phyloP scores from a whole-genome alignment of 345 rosid species.

The Arabis hirsuta region DNA sequence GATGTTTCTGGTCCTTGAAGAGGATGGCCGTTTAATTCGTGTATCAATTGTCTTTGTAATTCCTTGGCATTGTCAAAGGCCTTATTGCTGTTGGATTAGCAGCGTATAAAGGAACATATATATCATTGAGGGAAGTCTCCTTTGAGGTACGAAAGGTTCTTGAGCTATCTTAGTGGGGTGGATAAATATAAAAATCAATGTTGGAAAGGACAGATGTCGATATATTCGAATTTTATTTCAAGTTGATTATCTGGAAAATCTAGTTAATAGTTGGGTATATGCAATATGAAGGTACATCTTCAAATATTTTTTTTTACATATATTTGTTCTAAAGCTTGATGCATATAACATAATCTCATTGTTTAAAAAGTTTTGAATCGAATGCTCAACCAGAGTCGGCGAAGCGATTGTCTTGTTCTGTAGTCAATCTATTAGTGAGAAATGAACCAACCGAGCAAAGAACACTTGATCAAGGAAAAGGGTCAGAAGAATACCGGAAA shows the following conservation, averaged over 20 bases:
- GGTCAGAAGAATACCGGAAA: conserved; percentile 37
- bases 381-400: conserved; percentile 50
- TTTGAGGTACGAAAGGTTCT: conserved; percentile 85
- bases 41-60: conserved; percentile 69
- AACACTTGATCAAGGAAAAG: conserved; percentile 41
- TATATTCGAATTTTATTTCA: conserved; percentile 80
- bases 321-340: conserved; percentile 29
- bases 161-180: conserved; percentile 71
- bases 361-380: conserved; percentile 67
- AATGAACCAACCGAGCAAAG: conserved; percentile 45
- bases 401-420: conserved; percentile 44
- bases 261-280: conserved; percentile 88
- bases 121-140: conserved; percentile 75
- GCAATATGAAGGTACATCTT: conserved; percentile 72
- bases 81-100: conserved; percentile 83
- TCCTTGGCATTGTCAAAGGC: conserved; percentile 71
- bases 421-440: conserved; percentile 43
- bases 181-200: conserved; percentile 72
- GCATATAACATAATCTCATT: conserved; percentile 38
- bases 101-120: conserved; percentile 78
- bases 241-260: conserved; percentile 89
- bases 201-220: conserved; percentile 79
- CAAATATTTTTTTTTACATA: conserved; percentile 18
- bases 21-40: conserved; percentile 96
- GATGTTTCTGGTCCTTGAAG: conserved; percentile 85